phyloP scores from a whole-genome alignment of 192 early-diverging fungal genomes.

The Paraglomus occultum region DNA sequence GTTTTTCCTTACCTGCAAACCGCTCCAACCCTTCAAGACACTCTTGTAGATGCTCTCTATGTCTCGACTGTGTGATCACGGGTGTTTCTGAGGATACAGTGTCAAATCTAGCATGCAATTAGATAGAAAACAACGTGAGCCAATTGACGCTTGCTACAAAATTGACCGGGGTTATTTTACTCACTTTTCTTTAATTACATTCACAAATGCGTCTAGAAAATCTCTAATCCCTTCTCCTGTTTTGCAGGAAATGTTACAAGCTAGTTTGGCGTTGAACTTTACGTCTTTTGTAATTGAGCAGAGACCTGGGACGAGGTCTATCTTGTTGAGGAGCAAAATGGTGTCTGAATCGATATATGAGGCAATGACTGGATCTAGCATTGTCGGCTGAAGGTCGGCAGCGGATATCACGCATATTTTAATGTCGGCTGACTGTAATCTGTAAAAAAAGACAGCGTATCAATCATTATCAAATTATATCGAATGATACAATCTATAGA shows the following conservation, averaged over 20 bases:
- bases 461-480: too few species aligned
- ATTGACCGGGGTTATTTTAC: background rate
- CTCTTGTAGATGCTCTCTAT: slow-evolving; percentile 59
- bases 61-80: slow-evolving; percentile 67
- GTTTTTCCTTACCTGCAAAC: slow-evolving; percentile 47
- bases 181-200: slow-evolving; percentile 45
- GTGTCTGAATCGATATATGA: slow-evolving; percentile 52
- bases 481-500: too few species aligned
- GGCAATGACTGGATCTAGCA: slow-evolving; percentile 37
- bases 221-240: slow-evolving; percentile 50
- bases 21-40: slow-evolving; percentile 49
- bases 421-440: slow-evolving; percentile 54
- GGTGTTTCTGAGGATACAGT: slow-evolving; percentile 34
- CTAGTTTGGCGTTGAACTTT: background rate
- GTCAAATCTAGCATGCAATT: slow-evolving; percentile 32
- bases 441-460: slow-evolving; percentile 24
- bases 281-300: background rate
- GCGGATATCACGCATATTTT: slow-evolving; percentile 62
- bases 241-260: slow-evolving; percentile 38
- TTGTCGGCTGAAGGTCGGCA: slow-evolving; percentile 28
- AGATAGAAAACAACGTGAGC: background rate
- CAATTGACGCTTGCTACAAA: background rate
- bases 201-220: slow-evolving; percentile 43
- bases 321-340: slow-evolving; percentile 65
- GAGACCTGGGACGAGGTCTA: slow-evolving; percentile 39